phyloP scores from a whole-genome alignment of 805 yeast species.

The Candida morakotiae region DNA sequence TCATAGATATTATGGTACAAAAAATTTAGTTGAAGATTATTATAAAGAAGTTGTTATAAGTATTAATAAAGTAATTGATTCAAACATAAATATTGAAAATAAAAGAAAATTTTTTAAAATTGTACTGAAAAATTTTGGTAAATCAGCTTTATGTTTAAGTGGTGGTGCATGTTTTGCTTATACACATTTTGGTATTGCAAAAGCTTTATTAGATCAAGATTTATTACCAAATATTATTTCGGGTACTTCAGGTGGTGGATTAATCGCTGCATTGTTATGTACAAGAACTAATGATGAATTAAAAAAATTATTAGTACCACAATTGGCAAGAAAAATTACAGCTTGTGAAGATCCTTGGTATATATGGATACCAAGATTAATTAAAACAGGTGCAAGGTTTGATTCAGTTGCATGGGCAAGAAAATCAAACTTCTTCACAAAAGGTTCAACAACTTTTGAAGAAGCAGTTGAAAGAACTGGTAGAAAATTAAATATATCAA shows the following conservation, averaged over 20 bases:
- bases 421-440: slow-evolving; percentile 64
- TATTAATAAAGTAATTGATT: slow-evolving; percentile 39
- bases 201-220: slow-evolving; percentile 65
- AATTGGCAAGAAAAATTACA: slow-evolving; percentile 58
- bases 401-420: slow-evolving; percentile 74
- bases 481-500: slow-evolving; percentile 63
- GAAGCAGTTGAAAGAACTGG: slow-evolving; percentile 72
- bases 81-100: slow-evolving; percentile 33
- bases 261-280: slow-evolving; percentile 68
- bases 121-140: slow-evolving; percentile 63
- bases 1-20: slow-evolving; percentile 74
- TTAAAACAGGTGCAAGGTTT: slow-evolving; percentile 75
- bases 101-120: slow-evolving; percentile 54
- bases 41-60: slow-evolving; percentile 48
- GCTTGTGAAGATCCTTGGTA: slow-evolving; percentile 65
- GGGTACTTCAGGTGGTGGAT: slow-evolving; percentile 82
- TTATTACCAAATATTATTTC: slow-evolving; percentile 63
- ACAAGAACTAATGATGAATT: slow-evolving; percentile 69
- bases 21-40: slow-evolving; percentile 52
- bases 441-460: slow-evolving; percentile 66
- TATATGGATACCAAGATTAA: slow-evolving; percentile 60
- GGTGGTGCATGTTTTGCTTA: slow-evolving; percentile 83
- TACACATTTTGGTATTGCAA: slow-evolving; percentile 72
- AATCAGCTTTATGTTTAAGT: slow-evolving; percentile 64
- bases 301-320: slow-evolving; percentile 50